Percentiles rank a stretch among this genome's conserved stretches.
phyloP scores from a whole-genome alignment of 225 moss, liverwort and hornwort species.

The Bryoerythrophyllum caledonicum region DNA sequence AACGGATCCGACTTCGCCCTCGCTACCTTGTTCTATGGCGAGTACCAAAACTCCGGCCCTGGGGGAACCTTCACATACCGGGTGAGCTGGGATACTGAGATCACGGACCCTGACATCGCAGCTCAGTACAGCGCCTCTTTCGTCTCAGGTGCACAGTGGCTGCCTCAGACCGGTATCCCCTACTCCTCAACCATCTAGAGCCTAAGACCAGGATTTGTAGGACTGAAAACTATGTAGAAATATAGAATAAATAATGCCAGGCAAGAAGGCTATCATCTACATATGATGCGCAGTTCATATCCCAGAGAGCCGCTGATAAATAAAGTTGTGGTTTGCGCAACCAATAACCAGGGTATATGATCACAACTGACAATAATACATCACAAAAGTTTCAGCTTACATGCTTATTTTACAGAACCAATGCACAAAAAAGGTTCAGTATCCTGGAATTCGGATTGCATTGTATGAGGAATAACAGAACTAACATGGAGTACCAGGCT shows the following conservation, averaged over 20 bases:
- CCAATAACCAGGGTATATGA: slow-evolving; percentile 1
- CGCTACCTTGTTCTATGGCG: slow-evolving; percentile 44
- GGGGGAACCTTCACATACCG: slow-evolving; percentile 28
- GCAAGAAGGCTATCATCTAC: neutral
- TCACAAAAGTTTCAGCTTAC: neutral
- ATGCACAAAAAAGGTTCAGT: neutral
- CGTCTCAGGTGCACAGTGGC: slow-evolving; percentile 18
- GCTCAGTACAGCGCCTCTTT: slow-evolving; percentile 18
- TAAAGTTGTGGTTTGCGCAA: neutral
- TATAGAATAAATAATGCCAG: neutral
- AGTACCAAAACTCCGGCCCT: slow-evolving; percentile 44
- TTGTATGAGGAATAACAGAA: slow-evolving; percentile 5
- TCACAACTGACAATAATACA: neutral
- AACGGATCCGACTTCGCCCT: slow-evolving; percentile 41
- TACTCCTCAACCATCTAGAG: neutral
- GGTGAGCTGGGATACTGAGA: slow-evolving; percentile 49
- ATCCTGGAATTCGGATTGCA: slow-evolving; percentile 10
- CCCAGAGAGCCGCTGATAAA: neutral
- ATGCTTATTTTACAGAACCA: slow-evolving; percentile 1
- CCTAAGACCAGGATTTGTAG: neutral
- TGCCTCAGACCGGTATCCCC: slow-evolving; percentile 11
- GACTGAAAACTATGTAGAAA: slow-evolving; percentile 1
- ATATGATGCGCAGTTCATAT: neutral
- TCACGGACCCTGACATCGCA: slow-evolving; percentile 21
- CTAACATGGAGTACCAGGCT: slow-evolving; percentile 26